Evolutionary conservation across 192 early-diverging fungal genomes (phyloP).

Genomic region (Coemansia sp.): DNA sequence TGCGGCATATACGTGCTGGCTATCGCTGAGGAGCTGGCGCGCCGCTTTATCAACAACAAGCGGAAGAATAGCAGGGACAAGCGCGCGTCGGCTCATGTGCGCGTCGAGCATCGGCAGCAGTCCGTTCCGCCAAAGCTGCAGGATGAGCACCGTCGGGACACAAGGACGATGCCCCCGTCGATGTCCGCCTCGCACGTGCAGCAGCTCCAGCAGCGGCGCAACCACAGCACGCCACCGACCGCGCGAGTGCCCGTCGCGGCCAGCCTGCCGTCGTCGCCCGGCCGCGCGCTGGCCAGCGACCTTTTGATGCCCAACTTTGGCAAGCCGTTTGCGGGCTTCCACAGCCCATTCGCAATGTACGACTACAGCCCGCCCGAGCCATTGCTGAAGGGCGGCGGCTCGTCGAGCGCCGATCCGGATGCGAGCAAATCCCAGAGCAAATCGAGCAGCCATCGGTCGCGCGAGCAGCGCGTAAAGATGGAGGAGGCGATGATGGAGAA

Average conservation of each 20-base stretch:
- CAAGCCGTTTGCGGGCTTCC: slow-evolving; percentile 30
- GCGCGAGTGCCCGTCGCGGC: background rate
- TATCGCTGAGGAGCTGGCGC: slow-evolving; percentile 48
- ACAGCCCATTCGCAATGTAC: slow-evolving; percentile 26
- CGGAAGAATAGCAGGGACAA: background rate
- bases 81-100: too few relatives aligned
- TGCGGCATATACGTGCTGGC: slow-evolving; percentile 52
- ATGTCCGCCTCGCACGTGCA: slow-evolving; percentile 9
- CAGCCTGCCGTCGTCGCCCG: slow-evolving; percentile 6
- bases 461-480: slow-evolving; percentile 33
- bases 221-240: slow-evolving; percentile 10
- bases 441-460: background rate
- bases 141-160: too few relatives aligned
- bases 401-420: background rate
- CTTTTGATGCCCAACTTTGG: slow-evolving; percentile 40
- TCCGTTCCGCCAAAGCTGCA: too few relatives aligned
- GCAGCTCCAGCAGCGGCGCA: slow-evolving; percentile 15
- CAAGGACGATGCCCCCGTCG: slow-evolving; percentile 7
- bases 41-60: slow-evolving; percentile 45
- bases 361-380: slow-evolving; percentile 13
- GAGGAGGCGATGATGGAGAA: slow-evolving; percentile 43
- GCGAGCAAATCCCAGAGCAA: background rate
- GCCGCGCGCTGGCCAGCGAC: slow-evolving; percentile 40
- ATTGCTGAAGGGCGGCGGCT: slow-evolving; percentile 31
- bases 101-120: too few relatives aligned